Conservation (phyloP, 345 rosid genomes). For the Mallotus nudiflorus region DNA sequence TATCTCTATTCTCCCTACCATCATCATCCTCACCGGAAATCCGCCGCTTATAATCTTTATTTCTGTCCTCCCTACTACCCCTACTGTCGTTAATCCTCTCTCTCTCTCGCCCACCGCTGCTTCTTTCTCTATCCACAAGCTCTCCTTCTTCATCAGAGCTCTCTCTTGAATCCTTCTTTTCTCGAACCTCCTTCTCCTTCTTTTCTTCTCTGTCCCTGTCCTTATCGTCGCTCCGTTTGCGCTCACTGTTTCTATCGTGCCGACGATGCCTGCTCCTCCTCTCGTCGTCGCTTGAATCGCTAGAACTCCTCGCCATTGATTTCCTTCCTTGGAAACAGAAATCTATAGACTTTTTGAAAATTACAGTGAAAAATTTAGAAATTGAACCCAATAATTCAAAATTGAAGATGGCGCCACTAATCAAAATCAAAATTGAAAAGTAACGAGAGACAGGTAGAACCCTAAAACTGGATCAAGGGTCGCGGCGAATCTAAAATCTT, state of each 20-base stretch:
- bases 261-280: slow-evolving; percentile 1
- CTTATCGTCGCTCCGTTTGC: no score
- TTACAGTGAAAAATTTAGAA: not conserved
- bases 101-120: not conserved
- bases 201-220: not conserved
- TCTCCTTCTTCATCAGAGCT: slow-evolving; percentile 25
- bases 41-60: not conserved
- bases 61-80: not conserved
- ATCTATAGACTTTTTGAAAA: not conserved
- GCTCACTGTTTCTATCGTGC: slow-evolving; percentile 9
- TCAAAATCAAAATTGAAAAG: no score
- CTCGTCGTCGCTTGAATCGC: slow-evolving; percentile 26
- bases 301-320: slow-evolving; percentile 26
- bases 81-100: not conserved
- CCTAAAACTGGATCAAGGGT: no score
- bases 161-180: not conserved
- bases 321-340: not conserved
- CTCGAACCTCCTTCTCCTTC: not conserved
- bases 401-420: no score
- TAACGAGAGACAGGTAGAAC: no score
- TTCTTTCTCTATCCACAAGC: slow-evolving; percentile 18
- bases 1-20: slow-evolving; percentile 26
- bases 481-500: no score
- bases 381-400: no score
- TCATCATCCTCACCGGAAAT: slow-evolving; percentile 28